Evolutionary conservation across 2,329 filamentous ascomycete species (phyloP).

Genomic region (Clarireedia monteithiana): DNA sequence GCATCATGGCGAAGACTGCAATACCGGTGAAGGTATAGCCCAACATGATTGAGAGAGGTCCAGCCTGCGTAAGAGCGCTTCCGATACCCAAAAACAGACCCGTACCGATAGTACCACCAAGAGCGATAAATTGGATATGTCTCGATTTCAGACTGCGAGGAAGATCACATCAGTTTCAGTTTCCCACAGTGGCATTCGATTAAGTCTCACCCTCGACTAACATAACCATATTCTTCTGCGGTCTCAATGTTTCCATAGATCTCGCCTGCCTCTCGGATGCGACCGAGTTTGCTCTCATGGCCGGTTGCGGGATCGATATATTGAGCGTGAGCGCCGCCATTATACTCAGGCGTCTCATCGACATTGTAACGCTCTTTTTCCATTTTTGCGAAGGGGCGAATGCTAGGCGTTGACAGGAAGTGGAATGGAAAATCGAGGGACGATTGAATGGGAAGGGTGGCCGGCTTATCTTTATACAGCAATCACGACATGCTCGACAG

Average conservation of each 20-base stretch:
- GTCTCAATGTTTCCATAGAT: conserved; percentile 43
- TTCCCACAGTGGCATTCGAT: neutral
- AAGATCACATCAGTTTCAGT: neutral
- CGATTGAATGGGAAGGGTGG: neutral
- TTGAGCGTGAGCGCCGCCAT: conserved; percentile 10
- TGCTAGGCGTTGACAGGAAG: neutral
- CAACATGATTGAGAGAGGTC: conserved; percentile 44
- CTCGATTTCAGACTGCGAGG: conserved; percentile 32
- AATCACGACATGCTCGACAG: no score
- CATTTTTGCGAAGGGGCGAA: conserved; percentile 12
- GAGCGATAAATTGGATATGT: conserved; percentile 52
- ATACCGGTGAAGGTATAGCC: conserved; percentile 46
- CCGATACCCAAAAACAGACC: conserved; percentile 49
- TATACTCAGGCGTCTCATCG: conserved; percentile 15
- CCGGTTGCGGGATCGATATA: conserved; percentile 20
- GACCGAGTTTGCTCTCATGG: conserved; percentile 25
- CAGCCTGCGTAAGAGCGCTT: conserved; percentile 43
- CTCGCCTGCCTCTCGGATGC: conserved; percentile 41
- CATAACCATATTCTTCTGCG: conserved; percentile 44
- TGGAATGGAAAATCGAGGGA: neutral
- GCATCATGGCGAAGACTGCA: conserved; percentile 42
- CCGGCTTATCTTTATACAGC: conserved; percentile 1
- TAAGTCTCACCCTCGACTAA: conserved; percentile 37
- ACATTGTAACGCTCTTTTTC: conserved; percentile 23
- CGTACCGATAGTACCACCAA: conserved; percentile 49